Evolutionary conservation across 306 rosid species (phyloP), one percentile per base, ranked within the genome.

Genomic region (Vigna hirtella): DNA sequence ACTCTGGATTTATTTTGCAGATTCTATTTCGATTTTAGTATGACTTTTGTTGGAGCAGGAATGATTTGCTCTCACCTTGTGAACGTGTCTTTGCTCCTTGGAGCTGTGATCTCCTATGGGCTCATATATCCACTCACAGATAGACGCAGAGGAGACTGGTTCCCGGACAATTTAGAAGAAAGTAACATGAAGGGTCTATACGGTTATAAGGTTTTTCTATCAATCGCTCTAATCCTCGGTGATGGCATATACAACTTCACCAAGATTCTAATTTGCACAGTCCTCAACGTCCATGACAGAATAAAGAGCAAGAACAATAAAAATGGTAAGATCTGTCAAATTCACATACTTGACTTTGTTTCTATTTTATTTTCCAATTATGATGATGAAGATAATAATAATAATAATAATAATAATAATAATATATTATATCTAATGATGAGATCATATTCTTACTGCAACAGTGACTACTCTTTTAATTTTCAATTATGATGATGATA

Each of bases 51-150:
- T 66, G 98, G 98, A 86, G 94, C 98, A 52, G 98, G 98, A 73
- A 94, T 94, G 98, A 92, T 94, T 69, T 92, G 97, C 68, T 94
- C 98, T 22, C 97, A 92, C 81, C 70, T 85, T 20, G 97, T 94
- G 51, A 94, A 94, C 86, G 43, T 92, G 83, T 94, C 98, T 48
- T 74, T 94, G 89, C 92, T 94, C 42, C 89, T 94, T 9, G 97
- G 98, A 80, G 96, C 97, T 7, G 91, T 92, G 77, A 77, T 94
- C 34, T 90, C 98, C 20, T 87, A 67, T 75, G 98, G 97, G 16
- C 40, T 94, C 47, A 86, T 94, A 92, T 94, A 90, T 93, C 98
- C 98, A 0, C 97, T 94, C 26, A 73, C 92, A 36, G 86, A 86
- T 57, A 67, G 28, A 28, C 89, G 73, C 57, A 87, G 85, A 85